Base-by-base conservation (phyloP, 768 basidiomycete species). In the Mycena leptocephala region DNA sequence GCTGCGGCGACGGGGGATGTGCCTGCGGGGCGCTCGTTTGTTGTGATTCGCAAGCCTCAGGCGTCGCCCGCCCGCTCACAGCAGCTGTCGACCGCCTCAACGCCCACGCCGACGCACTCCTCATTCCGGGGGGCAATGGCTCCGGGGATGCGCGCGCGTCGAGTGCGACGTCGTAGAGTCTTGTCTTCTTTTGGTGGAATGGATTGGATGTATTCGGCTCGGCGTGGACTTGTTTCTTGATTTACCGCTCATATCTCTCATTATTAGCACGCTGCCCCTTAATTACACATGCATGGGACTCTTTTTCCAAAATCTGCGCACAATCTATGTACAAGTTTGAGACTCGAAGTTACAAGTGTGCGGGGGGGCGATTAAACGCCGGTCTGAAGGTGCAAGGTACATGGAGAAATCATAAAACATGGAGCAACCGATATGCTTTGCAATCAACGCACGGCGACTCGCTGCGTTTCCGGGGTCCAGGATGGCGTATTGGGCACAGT, bases 11-110 rank as follows among this genome's bases (percentile, higher is more conserved):
- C 84, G 22, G 80, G 84, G 22, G 81, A 84, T 39, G 83, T 79
- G 32, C 86, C 84, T 73, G 88, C 84, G 55, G 88, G 84, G 76
- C 85, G 91, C 78, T 93, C 93, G 33, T 95, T 95, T 76, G 93
- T 94, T 24, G 93, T 95, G 39, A 90, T 94, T 62, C 88, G 93
- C n/a, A 92, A 92, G 81, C 87, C 89, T 32, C 89, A 88, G 78
- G 79, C 82, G n/a, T 83, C 85, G 18, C 83, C 85, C 70, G 83
- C 82, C 16, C 80, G 84, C 61, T 63, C 85, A 59, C 84, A 85
- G 62, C 85, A 85, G 76, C 77, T 83, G n/a, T 69, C 77, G 10
- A 75, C 74, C 13, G 81, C 84, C 56, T 80, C 83, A 22, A 84
- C 84, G 41, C 85, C 85, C 32, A 84, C 85, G 10, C 82, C 70